Evolutionary conservation across 1,284 basidiomycete genomes (phyloP).

Genomic region (Afroboletus lepidellus): DNA sequence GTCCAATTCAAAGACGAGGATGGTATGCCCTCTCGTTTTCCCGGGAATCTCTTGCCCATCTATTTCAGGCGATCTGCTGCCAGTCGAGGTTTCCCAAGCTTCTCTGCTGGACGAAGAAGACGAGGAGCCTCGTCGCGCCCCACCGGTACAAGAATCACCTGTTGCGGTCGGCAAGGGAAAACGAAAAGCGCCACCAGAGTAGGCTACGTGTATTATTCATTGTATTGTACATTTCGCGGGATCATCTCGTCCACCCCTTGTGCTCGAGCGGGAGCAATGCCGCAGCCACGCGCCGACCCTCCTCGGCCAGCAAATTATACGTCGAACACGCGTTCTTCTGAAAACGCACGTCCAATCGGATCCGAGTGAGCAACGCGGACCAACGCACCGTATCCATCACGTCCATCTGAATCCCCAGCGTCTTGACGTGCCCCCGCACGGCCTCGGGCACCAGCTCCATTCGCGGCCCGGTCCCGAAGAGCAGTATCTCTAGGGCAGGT

Average conservation of each 20-base stretch:
- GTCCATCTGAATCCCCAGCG: conserved; percentile 86
- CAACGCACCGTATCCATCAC: conserved; percentile 87
- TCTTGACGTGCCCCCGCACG: conserved; percentile 69
- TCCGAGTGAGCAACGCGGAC: not conserved
- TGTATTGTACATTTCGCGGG: conserved; percentile 17
- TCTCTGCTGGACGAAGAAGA: conserved; percentile 45
- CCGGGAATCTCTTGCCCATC: not conserved
- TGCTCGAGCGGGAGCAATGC: conserved; percentile 67
- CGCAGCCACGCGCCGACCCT: conserved; percentile 88
- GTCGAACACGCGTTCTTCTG: conserved; percentile 84
- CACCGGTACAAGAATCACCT: conserved; percentile 15
- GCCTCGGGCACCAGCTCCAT: conserved; percentile 70
- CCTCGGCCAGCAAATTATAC: conserved; percentile 90
- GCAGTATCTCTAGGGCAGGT: conserved; percentile 75
- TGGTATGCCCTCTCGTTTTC: conserved; percentile 42
- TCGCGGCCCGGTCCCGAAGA: conserved; percentile 83
- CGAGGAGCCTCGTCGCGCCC: conserved; percentile 34
- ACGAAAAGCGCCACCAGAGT: conserved; percentile 42
- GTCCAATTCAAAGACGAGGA: conserved; percentile 60
- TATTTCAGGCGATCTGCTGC: conserved; percentile 39
- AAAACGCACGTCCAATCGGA: too few species aligned
- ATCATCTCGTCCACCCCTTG: conserved; percentile 21
- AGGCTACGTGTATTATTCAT: conserved; percentile 11
- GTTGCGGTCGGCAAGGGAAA: conserved; percentile 42
- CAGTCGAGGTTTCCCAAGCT: conserved; percentile 44